A percentile compares a stretch with the other conserved stretches of the same genome.
These are phyloP conservation scores for Salix suchowensis DNA, from an alignment of 345 rosid genomes.

Conservation along the genomic window DNA sequence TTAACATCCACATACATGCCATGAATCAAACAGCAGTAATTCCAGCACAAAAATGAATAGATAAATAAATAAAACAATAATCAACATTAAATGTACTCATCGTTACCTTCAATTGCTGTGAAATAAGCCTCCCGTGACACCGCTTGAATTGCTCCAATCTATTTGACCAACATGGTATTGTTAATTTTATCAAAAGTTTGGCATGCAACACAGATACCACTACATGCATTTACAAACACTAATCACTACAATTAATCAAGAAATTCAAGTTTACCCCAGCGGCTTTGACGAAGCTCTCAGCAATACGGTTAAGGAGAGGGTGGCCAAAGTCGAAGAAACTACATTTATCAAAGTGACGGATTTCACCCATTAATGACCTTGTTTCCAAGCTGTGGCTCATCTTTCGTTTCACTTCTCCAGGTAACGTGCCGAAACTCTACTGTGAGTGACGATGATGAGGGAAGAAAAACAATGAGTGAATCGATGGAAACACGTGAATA, in stretches of 20 bases:
- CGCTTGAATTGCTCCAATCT: constrained; percentile 91
- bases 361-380: constrained; percentile 45
- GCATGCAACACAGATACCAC: background rate
- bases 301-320: constrained; percentile 88
- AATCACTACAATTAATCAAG: background rate
- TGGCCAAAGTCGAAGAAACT: constrained; percentile 79
- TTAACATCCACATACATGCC: background rate
- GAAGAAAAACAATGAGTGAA: background rate
- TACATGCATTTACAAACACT: background rate
- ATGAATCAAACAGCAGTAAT: background rate
- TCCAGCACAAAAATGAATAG: no score
- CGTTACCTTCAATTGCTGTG: constrained; percentile 54
- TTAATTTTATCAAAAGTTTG: background rate
- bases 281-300: constrained; percentile 83
- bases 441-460: no score
- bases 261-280: constrained; percentile 51
- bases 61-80: background rate
- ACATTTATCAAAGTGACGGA: constrained; percentile 54
- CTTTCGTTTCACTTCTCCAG: background rate
- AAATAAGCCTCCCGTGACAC: constrained; percentile 73
- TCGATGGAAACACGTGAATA: background rate
- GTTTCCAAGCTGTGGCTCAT: constrained; percentile 34
- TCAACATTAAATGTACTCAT: background rate
- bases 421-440: background rate
- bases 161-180: background rate